A percentile compares a stretch with the other conserved stretches of the same genome.
Evolutionary conservation across 2,329 filamentous ascomycete species (phyloP).

Genomic region (Apiospora saccharicola): DNA sequence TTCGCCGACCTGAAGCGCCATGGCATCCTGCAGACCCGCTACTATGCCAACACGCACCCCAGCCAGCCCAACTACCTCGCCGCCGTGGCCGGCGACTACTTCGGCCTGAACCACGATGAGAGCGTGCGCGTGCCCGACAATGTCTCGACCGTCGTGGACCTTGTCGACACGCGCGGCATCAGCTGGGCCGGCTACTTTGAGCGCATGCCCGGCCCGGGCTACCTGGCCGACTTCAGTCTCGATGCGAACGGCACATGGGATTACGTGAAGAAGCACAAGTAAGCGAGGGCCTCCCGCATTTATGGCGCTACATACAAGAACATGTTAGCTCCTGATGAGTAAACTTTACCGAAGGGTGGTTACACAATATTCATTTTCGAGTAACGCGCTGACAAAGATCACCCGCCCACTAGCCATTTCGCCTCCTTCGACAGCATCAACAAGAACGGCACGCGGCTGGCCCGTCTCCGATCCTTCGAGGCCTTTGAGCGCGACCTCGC

Average conservation of each 20-base stretch:
- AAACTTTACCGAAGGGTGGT: conserved; percentile 33
- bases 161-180: conserved; percentile 50
- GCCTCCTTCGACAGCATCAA: conserved; percentile 52
- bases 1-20: conserved; percentile 50
- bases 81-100: conserved; percentile 55
- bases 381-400: conserved; percentile 28
- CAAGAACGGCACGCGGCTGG: conserved; percentile 54
- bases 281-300: background rate
- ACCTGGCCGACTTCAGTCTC: conserved; percentile 51
- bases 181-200: conserved; percentile 57
- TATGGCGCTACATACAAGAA: background rate
- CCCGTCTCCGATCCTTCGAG: conserved; percentile 68
- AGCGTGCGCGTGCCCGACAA: conserved; percentile 52
- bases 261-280: conserved; percentile 52
- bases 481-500: conserved; percentile 66
- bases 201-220: conserved; percentile 53
- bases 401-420: conserved; percentile 39
- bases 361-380: background rate
- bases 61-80: conserved; percentile 56
- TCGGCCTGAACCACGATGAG: conserved; percentile 55
- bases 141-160: conserved; percentile 55
- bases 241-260: conserved; percentile 39
- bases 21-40: conserved; percentile 53
- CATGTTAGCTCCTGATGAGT: background rate
- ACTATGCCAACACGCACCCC: conserved; percentile 54